These are phyloP conservation scores for Thermochaetoides thermophila DNA, from an alignment of 495 filamentous ascomycete genomes.

Conservation along the genomic window DNA sequence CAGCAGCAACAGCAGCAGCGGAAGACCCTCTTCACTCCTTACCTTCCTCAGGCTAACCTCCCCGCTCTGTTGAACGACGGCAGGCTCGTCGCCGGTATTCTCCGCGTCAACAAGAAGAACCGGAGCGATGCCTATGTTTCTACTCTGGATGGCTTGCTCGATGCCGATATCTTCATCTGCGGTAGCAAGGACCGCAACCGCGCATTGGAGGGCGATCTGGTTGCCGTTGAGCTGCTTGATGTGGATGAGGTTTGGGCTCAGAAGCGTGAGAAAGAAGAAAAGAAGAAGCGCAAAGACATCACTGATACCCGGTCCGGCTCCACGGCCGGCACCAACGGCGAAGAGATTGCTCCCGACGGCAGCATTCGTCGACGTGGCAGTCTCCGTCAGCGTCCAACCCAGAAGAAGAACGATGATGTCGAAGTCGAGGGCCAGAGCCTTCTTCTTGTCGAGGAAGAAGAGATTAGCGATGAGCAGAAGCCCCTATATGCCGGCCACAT, in stretches of 20 bases:
- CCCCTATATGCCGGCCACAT: slow-evolving; percentile 93
- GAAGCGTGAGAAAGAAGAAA: slow-evolving; percentile 97
- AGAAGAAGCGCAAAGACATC: slow-evolving; percentile 99
- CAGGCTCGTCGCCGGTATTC: slow-evolving; percentile 87
- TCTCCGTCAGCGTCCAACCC: slow-evolving; percentile 87
- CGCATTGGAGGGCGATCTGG: slow-evolving; percentile 87
- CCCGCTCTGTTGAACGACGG: slow-evolving; percentile 84
- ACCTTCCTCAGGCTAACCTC: slow-evolving; percentile 86
- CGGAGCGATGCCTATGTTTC: slow-evolving; percentile 96
- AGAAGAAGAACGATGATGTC: slow-evolving; percentile 99
- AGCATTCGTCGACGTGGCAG: slow-evolving; percentile 85
- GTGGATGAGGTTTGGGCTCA: slow-evolving; percentile 98
- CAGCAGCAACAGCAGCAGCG: slow-evolving; percentile 90
- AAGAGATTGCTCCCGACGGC: slow-evolving; percentile 49
- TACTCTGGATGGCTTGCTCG: slow-evolving; percentile 68
- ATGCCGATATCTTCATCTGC: slow-evolving; percentile 98
- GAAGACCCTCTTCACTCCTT: slow-evolving; percentile 97
- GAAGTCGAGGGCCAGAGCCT: slow-evolving; percentile 97
- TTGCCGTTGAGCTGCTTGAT: slow-evolving; percentile 90
- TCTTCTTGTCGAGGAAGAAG: slow-evolving; percentile 91
- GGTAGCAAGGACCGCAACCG: slow-evolving; percentile 97
- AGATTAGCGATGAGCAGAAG: slow-evolving; percentile 96
- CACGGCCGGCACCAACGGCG: slow-evolving; percentile 55
- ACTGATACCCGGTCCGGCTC: slow-evolving; percentile 73
- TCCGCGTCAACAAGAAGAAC: slow-evolving; percentile 99